Conservation (phyloP, 331 rosid genomes). For the Telfairia occidentalis region DNA sequence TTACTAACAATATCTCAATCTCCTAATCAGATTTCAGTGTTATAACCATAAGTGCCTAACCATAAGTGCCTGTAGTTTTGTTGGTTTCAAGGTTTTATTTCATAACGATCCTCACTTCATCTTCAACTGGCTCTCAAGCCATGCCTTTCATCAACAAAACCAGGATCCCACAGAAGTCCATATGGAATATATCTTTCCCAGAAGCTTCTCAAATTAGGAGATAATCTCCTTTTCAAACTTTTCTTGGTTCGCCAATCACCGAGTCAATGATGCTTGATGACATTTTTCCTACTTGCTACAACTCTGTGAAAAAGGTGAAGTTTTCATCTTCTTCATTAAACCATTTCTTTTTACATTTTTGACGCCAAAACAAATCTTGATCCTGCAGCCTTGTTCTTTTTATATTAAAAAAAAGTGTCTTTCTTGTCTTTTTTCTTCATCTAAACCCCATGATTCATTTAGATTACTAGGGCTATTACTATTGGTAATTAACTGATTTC, state of each 20-base stretch:
- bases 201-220: not conserved
- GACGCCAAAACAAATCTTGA: not conserved
- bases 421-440: not conserved
- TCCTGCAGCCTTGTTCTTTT: not conserved
- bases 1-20: not conserved
- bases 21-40: not conserved
- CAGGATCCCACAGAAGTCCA: not conserved
- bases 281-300: not conserved
- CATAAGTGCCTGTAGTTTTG: not conserved
- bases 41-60: not conserved
- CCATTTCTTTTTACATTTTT: not conserved
- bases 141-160: not conserved
- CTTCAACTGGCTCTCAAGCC: not conserved
- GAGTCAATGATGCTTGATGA: not conserved
- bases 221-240: not conserved
- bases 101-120: not conserved
- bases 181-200: not conserved
- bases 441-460: not conserved
- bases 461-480: not conserved
- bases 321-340: not conserved
- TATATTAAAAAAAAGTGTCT: not conserved
- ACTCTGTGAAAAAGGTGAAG: not conserved
- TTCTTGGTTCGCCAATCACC: slow-evolving; percentile 1
- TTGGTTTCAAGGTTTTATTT: not conserved
- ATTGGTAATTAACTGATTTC: not conserved